Conservation (phyloP, 306 rosid genomes). For the Dalbergia cultrata region DNA sequence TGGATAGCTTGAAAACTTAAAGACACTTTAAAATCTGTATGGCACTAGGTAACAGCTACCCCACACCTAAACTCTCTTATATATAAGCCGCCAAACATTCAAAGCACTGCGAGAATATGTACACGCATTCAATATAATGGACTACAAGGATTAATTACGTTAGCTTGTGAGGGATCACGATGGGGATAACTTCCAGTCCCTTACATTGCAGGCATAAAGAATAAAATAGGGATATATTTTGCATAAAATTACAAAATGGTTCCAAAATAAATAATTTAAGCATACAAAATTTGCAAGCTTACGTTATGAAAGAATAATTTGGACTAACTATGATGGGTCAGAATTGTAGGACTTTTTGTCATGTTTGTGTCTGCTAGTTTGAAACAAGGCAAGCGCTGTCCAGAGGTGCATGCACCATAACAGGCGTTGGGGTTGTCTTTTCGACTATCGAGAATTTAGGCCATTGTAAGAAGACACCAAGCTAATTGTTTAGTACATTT, state of each 20-base stretch:
- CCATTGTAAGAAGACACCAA: constrained; percentile 64
- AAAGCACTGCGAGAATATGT: neutral
- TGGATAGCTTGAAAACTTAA: no score
- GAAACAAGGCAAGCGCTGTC: constrained; percentile 25
- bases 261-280: no score
- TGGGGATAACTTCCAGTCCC: neutral
- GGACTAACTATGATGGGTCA: no score
- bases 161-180: neutral
- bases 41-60: neutral
- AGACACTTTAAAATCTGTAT: no score
- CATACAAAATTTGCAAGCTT: no score
- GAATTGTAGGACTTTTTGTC: no score
- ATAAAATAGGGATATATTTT: no score
- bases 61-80: neutral
- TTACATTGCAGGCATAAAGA: neutral
- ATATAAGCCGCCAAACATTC: neutral
- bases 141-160: neutral
- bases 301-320: no score
- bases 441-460: constrained; percentile 57
- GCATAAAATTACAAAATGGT: no score
- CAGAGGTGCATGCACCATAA: constrained; percentile 52
- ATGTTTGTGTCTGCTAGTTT: no score
- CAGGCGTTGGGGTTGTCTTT: constrained; percentile 43
- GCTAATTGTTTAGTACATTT: neutral
- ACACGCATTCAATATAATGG: neutral